phyloP scores from a whole-genome alignment of 805 yeast genomes.

The fission yeast (Schizosaccharomyces pombe) region ASM294v3 CU329670.1:2088001-2088500 shows the following conservation, averaged over 20 bases:
- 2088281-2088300: background rate
- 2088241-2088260: background rate
- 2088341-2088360: too few species aligned
- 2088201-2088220: background rate
- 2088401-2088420: too few species aligned
- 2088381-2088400: too few species aligned
- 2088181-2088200: slow-evolving; percentile 5
- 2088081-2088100: slow-evolving; percentile 36
- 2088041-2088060: slow-evolving; percentile 34
- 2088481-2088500: too few species aligned
- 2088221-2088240: background rate
- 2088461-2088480: too few species aligned
- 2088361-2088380: too few species aligned
- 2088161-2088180: slow-evolving; percentile 29
- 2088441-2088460: too few species aligned
- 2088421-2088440: too few species aligned
- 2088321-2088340: too few species aligned
- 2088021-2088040: slow-evolving; percentile 48
- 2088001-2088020: slow-evolving; percentile 49
- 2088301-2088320: background rate
- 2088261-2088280: background rate
- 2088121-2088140: slow-evolving; percentile 39
- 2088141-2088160: slow-evolving; percentile 14
- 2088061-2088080: slow-evolving; percentile 57
- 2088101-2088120: slow-evolving; percentile 19